A percentile compares a stretch with the other conserved stretches of the same genome.
These are phyloP conservation scores for Vicia villosa DNA, from an alignment of 306 rosid species.

Conservation along the genomic window DNA sequence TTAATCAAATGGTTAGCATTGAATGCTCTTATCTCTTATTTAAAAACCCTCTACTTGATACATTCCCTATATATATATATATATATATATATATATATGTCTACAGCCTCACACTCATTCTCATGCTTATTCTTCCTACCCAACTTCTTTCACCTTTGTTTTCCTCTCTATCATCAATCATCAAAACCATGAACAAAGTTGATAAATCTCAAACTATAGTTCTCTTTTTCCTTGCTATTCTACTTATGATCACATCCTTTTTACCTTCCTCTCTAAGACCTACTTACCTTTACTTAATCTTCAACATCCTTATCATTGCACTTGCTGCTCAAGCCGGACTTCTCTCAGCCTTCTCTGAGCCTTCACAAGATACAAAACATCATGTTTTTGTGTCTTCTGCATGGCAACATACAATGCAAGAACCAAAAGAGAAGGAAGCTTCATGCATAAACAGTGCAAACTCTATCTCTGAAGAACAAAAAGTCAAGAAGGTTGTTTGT, in stretches of 20 bases:
- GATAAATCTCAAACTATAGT: no score
- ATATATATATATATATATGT: no score
- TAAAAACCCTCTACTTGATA: no score
- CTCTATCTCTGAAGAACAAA: conserved; percentile 21
- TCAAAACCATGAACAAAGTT: no score
- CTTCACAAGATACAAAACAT: conserved; percentile 47
- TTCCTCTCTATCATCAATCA: conserved; percentile 3
- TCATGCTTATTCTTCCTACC: conserved; percentile 7
- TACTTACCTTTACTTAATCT: no score
- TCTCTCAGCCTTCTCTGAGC: conserved; percentile 53
- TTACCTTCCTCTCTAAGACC: no score
- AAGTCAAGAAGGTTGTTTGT: conserved; percentile 32
- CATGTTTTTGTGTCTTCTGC: background rate
- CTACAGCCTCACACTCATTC: conserved; percentile 32
- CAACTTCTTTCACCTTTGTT: conserved; percentile 18
- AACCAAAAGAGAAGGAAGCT: conserved; percentile 27
- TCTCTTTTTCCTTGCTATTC: no score
- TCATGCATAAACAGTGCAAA: background rate
- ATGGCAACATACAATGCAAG: conserved; percentile 31
- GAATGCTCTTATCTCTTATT: no score
- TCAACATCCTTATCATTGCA: conserved; percentile 63
- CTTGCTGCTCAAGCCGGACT: conserved; percentile 80
- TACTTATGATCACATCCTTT: no score
- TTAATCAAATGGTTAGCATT: no score
- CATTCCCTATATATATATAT: no score